phyloP scores from a whole-genome alignment of 495 filamentous ascomycete species.

The Penicillium arizonense region DNA sequence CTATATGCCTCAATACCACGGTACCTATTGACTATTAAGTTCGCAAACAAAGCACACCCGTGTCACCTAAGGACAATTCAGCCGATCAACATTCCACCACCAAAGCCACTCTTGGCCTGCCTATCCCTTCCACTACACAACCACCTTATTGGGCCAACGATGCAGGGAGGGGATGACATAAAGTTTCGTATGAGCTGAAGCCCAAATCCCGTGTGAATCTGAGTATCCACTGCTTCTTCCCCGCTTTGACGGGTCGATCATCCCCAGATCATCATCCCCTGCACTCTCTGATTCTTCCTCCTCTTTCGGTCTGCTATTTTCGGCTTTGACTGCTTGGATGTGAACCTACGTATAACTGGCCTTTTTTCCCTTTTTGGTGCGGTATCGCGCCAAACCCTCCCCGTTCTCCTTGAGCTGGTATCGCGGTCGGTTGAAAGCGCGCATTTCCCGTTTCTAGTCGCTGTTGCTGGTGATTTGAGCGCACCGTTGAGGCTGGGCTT shows the following conservation, averaged over 20 bases:
- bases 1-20: background rate
- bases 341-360: no score
- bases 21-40: background rate
- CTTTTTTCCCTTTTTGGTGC: no score
- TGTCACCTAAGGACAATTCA: conserved; percentile 12
- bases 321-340: background rate
- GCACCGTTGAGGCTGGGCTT: background rate
- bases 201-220: background rate
- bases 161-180: background rate
- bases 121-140: conserved; percentile 16
- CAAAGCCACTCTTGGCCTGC: conserved; percentile 4
- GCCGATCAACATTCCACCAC: conserved; percentile 25
- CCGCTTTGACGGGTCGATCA: conserved; percentile 26
- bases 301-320: background rate
- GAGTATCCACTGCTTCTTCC: conserved; percentile 11
- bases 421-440: no score
- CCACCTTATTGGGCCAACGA: conserved; percentile 13
- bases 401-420: no score
- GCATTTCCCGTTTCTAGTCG: no score
- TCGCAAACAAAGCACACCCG: background rate
- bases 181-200: background rate
- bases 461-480: no score
- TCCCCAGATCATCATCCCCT: background rate
- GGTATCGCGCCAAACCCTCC: no score
- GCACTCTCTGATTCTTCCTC: background rate